Evolutionary conservation across 139 green algal genomes (phyloP), one percentile per base, ranked within the genome.

Genomic region (Coelastrella sp.): DNA sequence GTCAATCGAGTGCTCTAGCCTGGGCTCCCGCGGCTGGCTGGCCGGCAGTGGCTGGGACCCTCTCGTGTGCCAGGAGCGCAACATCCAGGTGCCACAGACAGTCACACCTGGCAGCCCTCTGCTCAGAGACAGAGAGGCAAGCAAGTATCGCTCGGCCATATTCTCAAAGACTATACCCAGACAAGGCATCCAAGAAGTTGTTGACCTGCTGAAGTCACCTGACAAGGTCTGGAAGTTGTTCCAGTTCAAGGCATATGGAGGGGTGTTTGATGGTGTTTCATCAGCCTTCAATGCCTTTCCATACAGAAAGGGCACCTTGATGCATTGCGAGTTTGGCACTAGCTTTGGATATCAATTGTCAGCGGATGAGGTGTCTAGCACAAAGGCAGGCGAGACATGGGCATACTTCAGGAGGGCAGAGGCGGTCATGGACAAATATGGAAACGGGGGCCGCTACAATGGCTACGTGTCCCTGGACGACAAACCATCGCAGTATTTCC

Each of bases 211-310:
- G 84, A 25, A 7, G 6, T 24, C 59, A 25, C 56, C 84, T 74
- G 84, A 24, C 7, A 79, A 63, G 20, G 20, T 66, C 66, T 89
- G 84, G 84, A 89, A 89, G 84, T 35, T 89, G 0, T 89, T 89
- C 66, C 84, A 89, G 12, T 89, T 66, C 61, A 89, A 89, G 68
- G 84, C 65, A 6, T 89, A 89, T 22, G 84, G 84, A 10, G 84
- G 84, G 4, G 68, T 19, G 0, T 89, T 89, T 89, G 68, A 82
- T n/a, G 59, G 27, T 20, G 63, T 82, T 8, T 10, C 84, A 49
- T 8, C 66, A 35, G 15, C 35, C 22, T 89, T 89, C 84, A 89
- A 89, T 60, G 84, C 84, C 0, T 89, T 89, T 59, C 84, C 84
- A 6, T 56, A 89, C 49, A 66, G 84, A 17, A 72, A 79, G 49